Evolutionary conservation across 768 basidiomycete species (phyloP), one percentile per base, ranked within the genome.

Genomic region (Mycena sanguinolenta): DNA sequence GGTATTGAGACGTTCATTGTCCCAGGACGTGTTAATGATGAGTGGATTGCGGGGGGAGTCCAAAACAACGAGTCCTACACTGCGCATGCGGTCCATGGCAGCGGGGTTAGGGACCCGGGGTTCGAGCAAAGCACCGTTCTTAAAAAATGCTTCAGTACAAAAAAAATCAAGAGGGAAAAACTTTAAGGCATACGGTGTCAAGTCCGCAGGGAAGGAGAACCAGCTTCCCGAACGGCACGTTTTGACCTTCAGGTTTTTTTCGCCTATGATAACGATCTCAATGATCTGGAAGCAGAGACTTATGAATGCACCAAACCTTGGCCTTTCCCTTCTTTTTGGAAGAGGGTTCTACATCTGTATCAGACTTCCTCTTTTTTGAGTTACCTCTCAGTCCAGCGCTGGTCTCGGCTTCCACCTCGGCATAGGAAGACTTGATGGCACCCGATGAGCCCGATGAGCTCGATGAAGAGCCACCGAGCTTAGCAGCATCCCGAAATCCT

Each of bases 381-480:
- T 21, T 16, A n/a, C n/a, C n/a, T 4, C 38, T 34, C 23, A 69
- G 28, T 4, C 68, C 68, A 21, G 57, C 50, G 21, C 39, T 69
- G 13, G 49, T 69, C 38, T 69, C 68, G 0, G 61, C 57, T 2
- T 7, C 38, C 9, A 62, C 68, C 39, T 69, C 67, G 44, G 63
- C 54, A 5, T 23, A 19, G 34, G 65, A 52, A 17, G 58, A 36
- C 58, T 66, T 66, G 39, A 21, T 12, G n/a, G 44, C 36, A 13
- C 12, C 0, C 10, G 38, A 46, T n/a, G n/a, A n/a, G n/a, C n/a
- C n/a, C n/a, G n/a, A n/a, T n/a, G n/a, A n/a, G 27, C 9, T 60
- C 7, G 59, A 46, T 17, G 59, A 28, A 3, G 59, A 4, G 39
- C 16, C 2, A 13, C 8, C 21, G 3, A n/a, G 12, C 28, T 57